These are phyloP conservation scores for Phytophthora tentaculata DNA, from an alignment of 352 stramenopile genomes.

Conservation along the genomic window DNA sequence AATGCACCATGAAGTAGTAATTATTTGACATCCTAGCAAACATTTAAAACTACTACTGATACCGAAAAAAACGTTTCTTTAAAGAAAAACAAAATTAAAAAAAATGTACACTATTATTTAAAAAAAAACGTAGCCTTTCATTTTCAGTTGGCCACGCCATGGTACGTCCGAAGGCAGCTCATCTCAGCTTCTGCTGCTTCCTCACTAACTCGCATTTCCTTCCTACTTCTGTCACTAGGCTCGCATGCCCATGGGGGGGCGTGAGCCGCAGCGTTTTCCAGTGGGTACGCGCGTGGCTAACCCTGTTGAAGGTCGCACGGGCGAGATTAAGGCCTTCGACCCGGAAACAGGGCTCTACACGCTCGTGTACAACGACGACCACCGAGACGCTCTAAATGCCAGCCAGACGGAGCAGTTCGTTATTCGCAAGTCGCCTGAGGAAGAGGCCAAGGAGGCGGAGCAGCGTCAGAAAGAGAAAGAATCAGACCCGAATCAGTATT, in stretches of 20 bases:
- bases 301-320: conserved; percentile 64
- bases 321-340: conserved; percentile 56
- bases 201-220: background rate
- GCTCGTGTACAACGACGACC: conserved; percentile 60
- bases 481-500: conserved; percentile 50
- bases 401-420: conserved; percentile 43
- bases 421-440: conserved; percentile 32
- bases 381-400: conserved; percentile 44
- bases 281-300: conserved; percentile 64
- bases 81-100: too few relatives aligned
- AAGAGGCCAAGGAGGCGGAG: conserved; percentile 7
- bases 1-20: too few relatives aligned
- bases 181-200: background rate
- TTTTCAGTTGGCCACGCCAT: background rate
- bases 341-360: conserved; percentile 48
- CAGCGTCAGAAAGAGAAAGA: conserved; percentile 5
- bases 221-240: conserved; percentile 20
- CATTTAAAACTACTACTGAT: too few relatives aligned
- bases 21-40: too few relatives aligned
- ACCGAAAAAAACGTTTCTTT: too few relatives aligned
- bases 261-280: conserved; percentile 44
- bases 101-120: too few relatives aligned
- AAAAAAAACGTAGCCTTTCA: too few relatives aligned
- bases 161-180: background rate
- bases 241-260: too few relatives aligned